Evolutionary conservation across 805 yeast genomes (phyloP).

Genomic region (Schwanniomyces sp.): DNA sequence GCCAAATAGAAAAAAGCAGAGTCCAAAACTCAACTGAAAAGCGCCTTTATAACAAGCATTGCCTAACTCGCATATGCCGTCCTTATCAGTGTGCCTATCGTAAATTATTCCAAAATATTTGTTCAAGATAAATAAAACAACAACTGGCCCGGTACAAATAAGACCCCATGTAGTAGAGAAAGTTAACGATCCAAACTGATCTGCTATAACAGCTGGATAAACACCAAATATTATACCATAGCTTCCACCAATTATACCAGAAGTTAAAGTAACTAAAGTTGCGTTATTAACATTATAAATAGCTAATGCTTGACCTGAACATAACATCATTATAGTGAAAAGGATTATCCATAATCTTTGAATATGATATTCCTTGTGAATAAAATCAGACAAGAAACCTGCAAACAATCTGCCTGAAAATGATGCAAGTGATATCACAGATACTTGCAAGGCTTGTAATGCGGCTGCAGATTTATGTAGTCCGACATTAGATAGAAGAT

Average conservation of each 20-base stretch:
- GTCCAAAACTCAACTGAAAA: constrained; percentile 27
- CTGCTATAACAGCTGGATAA: constrained; percentile 75
- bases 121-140: constrained; percentile 53
- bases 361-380: constrained; percentile 49
- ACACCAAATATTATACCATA: constrained; percentile 75
- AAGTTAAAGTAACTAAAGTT: constrained; percentile 45
- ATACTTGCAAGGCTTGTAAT: constrained; percentile 71
- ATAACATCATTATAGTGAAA: constrained; percentile 36
- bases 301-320: constrained; percentile 38
- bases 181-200: constrained; percentile 62
- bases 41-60: constrained; percentile 39
- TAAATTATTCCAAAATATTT: constrained; percentile 56
- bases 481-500: not conserved
- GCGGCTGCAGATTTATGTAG: constrained; percentile 27
- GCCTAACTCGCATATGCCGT: constrained; percentile 39
- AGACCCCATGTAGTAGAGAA: constrained; percentile 80
- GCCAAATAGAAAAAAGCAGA: constrained; percentile 25
- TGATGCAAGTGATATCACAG: constrained; percentile 62
- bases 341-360: constrained; percentile 69
- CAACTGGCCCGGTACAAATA: constrained; percentile 67
- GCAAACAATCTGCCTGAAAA: constrained; percentile 64
- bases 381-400: constrained; percentile 64
- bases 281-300: constrained; percentile 25
- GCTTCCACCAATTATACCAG: constrained; percentile 59
- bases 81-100: constrained; percentile 42